Base-by-base conservation (phyloP, 164 flowering plant genomes). In the Santalum album region DNA sequence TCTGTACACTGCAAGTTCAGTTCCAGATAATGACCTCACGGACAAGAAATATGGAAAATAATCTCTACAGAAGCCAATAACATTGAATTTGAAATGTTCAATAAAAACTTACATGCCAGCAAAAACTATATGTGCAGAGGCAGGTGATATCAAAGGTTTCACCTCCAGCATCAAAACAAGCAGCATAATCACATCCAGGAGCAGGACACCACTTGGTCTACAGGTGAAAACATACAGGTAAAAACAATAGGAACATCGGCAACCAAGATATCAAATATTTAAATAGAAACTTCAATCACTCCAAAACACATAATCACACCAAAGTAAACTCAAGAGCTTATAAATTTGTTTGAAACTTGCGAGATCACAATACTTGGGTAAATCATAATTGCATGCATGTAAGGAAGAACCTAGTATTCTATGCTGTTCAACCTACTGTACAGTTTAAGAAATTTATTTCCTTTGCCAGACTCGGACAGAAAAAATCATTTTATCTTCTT, bases 181-280 rank as follows among this genome's bases (percentile, higher is more conserved):
- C 80, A 5, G 97, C 92, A 72, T 64, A 73, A 26, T 82, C 92
- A 68, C 97, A 90, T 7, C 84, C 97, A 38, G 95, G 90, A 12
- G 84, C 90, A 50, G 95, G 97, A 63, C 97, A 90, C 95, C 94
- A 87, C 65, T 90, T 90, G 39, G 72, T 78, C 92, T 87, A 58
- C 40, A 49, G 29, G 58, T 44, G 14, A 38, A 20, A 25, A 19
- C n/a, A 24, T 56, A 23, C 15, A 14, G n/a, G n/a, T n/a, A 18
- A 24, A 20, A 29, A 51, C 4, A 29, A 42, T 23, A 53, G 19
- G 21, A 27, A 1, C 44, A 29, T 4, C 25, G 32, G 23, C 2
- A n/a, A 14, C 42, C 6, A 29, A 29, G 9, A 29, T 36, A 36
- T 36, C 12, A 36, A 2, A 14, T 36, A 36, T 36, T 36, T 14